A percentile compares a stretch with the other conserved stretches of the same genome.
These are phyloP conservation scores for Trypanosomatidae sp. DNA, from an alignment of 208 protist genomes.

Conservation along the genomic window DNA sequence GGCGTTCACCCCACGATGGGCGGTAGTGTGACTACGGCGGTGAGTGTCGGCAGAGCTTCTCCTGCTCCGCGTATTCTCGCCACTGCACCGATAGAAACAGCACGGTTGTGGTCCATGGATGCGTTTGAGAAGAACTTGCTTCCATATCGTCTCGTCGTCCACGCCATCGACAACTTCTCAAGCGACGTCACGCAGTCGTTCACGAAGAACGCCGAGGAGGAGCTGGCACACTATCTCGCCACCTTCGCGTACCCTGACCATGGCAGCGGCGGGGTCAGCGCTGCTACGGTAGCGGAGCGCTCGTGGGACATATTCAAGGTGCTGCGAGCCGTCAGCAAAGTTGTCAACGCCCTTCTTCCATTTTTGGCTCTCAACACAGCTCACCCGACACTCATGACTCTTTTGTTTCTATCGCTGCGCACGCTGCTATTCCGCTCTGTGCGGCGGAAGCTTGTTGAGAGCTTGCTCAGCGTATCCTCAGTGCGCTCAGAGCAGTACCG, in stretches of 20 bases:
- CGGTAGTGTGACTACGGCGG: background rate
- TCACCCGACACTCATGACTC: conserved; percentile 42
- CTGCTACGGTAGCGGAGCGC: conserved; percentile 22
- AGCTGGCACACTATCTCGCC: conserved; percentile 21
- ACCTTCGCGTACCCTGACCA: conserved; percentile 16
- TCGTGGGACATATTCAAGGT: conserved; percentile 58
- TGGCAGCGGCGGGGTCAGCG: background rate
- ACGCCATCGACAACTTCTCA: conserved; percentile 57
- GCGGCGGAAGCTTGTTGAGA: conserved; percentile 62
- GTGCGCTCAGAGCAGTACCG: conserved; percentile 70
- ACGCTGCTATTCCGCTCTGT: conserved; percentile 65
- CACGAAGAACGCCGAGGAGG: conserved; percentile 54
- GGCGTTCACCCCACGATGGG: conserved; percentile 13
- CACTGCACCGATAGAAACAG: background rate
- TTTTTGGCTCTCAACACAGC: conserved; percentile 69
- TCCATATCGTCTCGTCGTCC: conserved; percentile 39
- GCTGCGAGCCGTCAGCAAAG: conserved; percentile 71
- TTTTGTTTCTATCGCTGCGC: conserved; percentile 67
- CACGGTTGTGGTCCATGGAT: conserved; percentile 17
- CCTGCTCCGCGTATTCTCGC: background rate
- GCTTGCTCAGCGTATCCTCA: conserved; percentile 77
- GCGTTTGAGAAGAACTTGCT: conserved; percentile 20
- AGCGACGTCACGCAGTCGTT: conserved; percentile 45
- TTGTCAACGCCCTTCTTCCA: conserved; percentile 71
- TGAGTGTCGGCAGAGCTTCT: background rate